Evolutionary conservation across 2,329 filamentous ascomycete genomes (phyloP).

Genomic region (Canariomyces notabilis): DNA sequence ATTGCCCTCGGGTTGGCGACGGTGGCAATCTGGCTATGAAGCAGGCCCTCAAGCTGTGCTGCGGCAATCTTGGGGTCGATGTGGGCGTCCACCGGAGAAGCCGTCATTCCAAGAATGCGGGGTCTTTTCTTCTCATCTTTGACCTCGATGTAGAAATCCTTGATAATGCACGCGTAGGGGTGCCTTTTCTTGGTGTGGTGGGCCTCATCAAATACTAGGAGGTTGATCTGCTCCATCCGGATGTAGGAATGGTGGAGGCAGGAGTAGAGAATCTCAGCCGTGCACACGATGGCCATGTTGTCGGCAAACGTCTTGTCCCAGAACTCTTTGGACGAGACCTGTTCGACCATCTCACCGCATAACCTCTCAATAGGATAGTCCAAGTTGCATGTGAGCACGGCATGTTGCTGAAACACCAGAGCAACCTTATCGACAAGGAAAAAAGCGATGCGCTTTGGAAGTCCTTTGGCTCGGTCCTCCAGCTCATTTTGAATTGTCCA

Average conservation of each 20-base stretch:
- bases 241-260: constrained; percentile 77
- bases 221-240: constrained; percentile 74
- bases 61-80: constrained; percentile 67
- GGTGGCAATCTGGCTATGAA: constrained; percentile 82
- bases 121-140: constrained; percentile 49
- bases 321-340: constrained; percentile 38
- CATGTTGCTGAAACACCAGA: constrained; percentile 83
- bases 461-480: constrained; percentile 57
- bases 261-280: constrained; percentile 77
- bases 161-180: constrained; percentile 83
- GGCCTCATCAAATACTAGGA: constrained; percentile 92
- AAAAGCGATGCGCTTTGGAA: constrained; percentile 65
- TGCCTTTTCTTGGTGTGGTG: constrained; percentile 96
- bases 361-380: constrained; percentile 69
- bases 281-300: constrained; percentile 86
- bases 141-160: constrained; percentile 67
- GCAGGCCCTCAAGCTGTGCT: constrained; percentile 65
- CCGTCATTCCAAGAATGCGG: constrained; percentile 91
- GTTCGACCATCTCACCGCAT: constrained; percentile 62
- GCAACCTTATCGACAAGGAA: constrained; percentile 90
- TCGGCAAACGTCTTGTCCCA: constrained; percentile 51
- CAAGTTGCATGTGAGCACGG: constrained; percentile 75
- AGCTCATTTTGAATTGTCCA: constrained; percentile 74
- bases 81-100: constrained; percentile 85
- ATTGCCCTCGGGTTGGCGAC: constrained; percentile 51